Percentiles rank a stretch among this genome's conserved stretches.
Conservation (phyloP, 176 grass and related monocot species). For the Melocanna baccifera region DNA sequence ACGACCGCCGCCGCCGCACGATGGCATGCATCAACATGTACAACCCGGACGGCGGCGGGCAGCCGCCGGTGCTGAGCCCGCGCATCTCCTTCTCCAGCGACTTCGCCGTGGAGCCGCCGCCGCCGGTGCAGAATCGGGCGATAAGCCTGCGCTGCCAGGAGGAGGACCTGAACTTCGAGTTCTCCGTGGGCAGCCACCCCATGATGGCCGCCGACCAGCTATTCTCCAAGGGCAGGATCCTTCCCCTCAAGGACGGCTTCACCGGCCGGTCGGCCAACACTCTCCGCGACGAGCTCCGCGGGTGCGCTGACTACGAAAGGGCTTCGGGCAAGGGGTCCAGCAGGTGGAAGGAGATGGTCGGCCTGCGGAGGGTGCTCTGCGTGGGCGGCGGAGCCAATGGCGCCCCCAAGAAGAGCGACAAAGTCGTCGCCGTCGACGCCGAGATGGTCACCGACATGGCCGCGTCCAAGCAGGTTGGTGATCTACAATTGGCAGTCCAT, state of each 20-base stretch:
- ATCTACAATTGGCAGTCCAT: background rate
- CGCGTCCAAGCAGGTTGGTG: conserved; percentile 40
- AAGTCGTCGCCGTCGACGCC: conserved; percentile 23
- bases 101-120: conserved; percentile 73
- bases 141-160: conserved; percentile 51
- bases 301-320: conserved; percentile 18
- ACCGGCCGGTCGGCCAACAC: conserved; percentile 29
- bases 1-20: background rate
- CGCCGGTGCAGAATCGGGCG: conserved; percentile 51
- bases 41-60: conserved; percentile 54
- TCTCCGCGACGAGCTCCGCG: conserved; percentile 70
- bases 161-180: conserved; percentile 86
- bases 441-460: conserved; percentile 21
- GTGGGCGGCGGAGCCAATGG: conserved; percentile 26
- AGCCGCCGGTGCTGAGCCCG: conserved; percentile 43
- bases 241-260: conserved; percentile 67
- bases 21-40: conserved; percentile 99
- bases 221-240: conserved; percentile 93
- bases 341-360: conserved; percentile 88
- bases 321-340: conserved; percentile 44
- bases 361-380: conserved; percentile 55
- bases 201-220: conserved; percentile 98
- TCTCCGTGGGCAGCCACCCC: conserved; percentile 74
- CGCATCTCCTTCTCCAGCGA: conserved; percentile 99
- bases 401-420: conserved; percentile 40